Percentiles rank a stretch among this genome's conserved stretches.
Evolutionary conservation across 2,329 filamentous ascomycete species (phyloP).

Genomic region (Botrytis cinerea): DNA sequence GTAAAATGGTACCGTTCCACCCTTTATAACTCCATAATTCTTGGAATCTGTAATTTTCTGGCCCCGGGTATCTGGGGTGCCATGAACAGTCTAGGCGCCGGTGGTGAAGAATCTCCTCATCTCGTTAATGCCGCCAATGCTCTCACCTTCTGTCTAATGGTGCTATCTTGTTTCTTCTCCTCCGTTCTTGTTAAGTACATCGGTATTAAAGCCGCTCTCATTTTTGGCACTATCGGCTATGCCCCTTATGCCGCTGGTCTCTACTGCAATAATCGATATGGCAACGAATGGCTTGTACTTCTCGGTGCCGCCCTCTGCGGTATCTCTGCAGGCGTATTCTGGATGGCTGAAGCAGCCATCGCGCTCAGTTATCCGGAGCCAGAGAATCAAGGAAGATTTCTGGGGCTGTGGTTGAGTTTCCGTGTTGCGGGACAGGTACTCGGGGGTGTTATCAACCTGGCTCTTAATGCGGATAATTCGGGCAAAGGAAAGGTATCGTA

Average conservation of each 20-base stretch:
- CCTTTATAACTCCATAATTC: slow-evolving; percentile 70
- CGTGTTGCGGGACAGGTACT: slow-evolving; percentile 66
- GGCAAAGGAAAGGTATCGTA: slow-evolving; percentile 67
- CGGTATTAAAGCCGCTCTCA: slow-evolving; percentile 69
- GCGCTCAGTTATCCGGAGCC: slow-evolving; percentile 72
- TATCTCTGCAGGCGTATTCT: slow-evolving; percentile 65
- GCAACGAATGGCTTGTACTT: slow-evolving; percentile 67
- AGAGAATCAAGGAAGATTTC: slow-evolving; percentile 62
- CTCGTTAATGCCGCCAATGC: slow-evolving; percentile 70
- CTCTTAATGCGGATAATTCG: slow-evolving; percentile 59
- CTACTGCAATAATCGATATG: slow-evolving; percentile 72
- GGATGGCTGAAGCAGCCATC: slow-evolving; percentile 74
- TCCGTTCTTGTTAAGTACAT: slow-evolving; percentile 65
- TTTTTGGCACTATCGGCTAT: slow-evolving; percentile 73
- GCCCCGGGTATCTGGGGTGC: slow-evolving; percentile 73
- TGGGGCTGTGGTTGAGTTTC: slow-evolving; percentile 68
- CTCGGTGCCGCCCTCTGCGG: slow-evolving; percentile 47
- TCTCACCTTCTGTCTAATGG: slow-evolving; percentile 72
- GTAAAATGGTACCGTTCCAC: slow-evolving; percentile 69
- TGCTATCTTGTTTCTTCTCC: slow-evolving; percentile 67
- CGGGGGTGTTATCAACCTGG: slow-evolving; percentile 71
- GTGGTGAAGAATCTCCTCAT: slow-evolving; percentile 63
- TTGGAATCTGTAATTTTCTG: slow-evolving; percentile 70
- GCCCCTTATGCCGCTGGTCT: slow-evolving; percentile 70
- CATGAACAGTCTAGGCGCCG: slow-evolving; percentile 73